Conservation (phyloP, 225 moss, liverwort and hornwort species). For the Marchantia paleacea region DNA sequence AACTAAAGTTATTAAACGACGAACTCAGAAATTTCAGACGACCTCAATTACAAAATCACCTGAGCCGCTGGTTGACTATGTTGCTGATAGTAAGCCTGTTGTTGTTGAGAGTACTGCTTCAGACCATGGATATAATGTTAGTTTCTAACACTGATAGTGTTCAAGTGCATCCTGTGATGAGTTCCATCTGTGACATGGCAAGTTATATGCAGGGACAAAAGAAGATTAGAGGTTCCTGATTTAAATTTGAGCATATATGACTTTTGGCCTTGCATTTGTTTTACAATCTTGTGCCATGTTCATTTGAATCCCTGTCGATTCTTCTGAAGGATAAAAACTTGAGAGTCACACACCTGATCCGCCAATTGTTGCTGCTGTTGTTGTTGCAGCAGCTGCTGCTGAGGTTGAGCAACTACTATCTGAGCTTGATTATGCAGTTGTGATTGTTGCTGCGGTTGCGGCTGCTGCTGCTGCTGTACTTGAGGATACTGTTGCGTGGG, state of each 20-base stretch:
- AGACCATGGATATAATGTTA: background rate
- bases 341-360: constrained; percentile 33
- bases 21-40: background rate
- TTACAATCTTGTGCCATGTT: background rate
- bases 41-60: constrained; percentile 26
- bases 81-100: constrained; percentile 39
- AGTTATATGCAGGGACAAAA: too few relatives aligned
- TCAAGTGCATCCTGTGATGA: too few relatives aligned
- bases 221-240: too few relatives aligned
- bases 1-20: background rate
- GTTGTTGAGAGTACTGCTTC: constrained; percentile 31
- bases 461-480: constrained; percentile 16
- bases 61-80: constrained; percentile 28
- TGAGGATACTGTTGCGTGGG: constrained; percentile 39
- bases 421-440: constrained; percentile 12
- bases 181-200: too few relatives aligned
- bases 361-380: constrained; percentile 29
- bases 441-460: constrained; percentile 21
- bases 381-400: constrained; percentile 27
- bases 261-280: too few relatives aligned
- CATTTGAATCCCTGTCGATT: too few relatives aligned
- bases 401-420: constrained; percentile 17
- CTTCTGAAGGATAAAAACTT: background rate
- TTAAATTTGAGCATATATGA: too few relatives aligned
- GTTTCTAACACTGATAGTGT: background rate